Percentiles rank a stretch among this genome's conserved stretches.
These are phyloP conservation scores for Vitis labrusca DNA, from an alignment of 164 flowering plant species.

Conservation along the genomic window DNA sequence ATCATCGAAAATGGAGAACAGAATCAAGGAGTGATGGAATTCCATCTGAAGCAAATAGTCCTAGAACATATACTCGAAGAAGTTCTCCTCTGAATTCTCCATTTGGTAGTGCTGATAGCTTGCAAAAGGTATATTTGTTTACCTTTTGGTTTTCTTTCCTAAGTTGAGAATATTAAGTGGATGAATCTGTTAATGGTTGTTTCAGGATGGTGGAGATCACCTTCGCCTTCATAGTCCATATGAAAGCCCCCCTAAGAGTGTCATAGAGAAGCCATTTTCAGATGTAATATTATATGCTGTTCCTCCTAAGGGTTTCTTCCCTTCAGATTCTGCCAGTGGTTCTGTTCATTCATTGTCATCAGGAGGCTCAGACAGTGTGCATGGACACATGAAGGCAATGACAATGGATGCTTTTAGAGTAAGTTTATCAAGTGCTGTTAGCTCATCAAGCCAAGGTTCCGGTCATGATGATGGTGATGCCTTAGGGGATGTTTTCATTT, in stretches of 20 bases:
- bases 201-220: slow-evolving; percentile 76
- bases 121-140: slow-evolving; percentile 62
- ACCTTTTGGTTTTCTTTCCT: not conserved
- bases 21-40: slow-evolving; percentile 97
- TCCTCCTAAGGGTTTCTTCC: slow-evolving; percentile 90
- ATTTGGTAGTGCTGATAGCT: slow-evolving; percentile 75
- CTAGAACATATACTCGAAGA: slow-evolving; percentile 84
- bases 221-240: slow-evolving; percentile 86
- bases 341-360: slow-evolving; percentile 91
- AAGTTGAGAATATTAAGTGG: slow-evolving; percentile 3
- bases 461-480: slow-evolving; percentile 99
- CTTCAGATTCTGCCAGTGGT: slow-evolving; percentile 74
- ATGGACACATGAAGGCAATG: slow-evolving; percentile 73
- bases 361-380: slow-evolving; percentile 88
- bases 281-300: slow-evolving; percentile 74
- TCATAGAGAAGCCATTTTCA: slow-evolving; percentile 73
- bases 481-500: slow-evolving; percentile 93
- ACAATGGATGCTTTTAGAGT: slow-evolving; percentile 86
- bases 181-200: slow-evolving; percentile 8
- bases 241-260: slow-evolving; percentile 91
- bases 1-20: slow-evolving; percentile 85
- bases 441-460: slow-evolving; percentile 98
- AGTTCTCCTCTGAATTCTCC: slow-evolving; percentile 97
- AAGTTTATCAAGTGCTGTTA: slow-evolving; percentile 96
- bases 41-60: slow-evolving; percentile 94